Conservation (phyloP, 2,329 filamentous ascomycete genomes). For the Aspergillus sp. region DNA sequence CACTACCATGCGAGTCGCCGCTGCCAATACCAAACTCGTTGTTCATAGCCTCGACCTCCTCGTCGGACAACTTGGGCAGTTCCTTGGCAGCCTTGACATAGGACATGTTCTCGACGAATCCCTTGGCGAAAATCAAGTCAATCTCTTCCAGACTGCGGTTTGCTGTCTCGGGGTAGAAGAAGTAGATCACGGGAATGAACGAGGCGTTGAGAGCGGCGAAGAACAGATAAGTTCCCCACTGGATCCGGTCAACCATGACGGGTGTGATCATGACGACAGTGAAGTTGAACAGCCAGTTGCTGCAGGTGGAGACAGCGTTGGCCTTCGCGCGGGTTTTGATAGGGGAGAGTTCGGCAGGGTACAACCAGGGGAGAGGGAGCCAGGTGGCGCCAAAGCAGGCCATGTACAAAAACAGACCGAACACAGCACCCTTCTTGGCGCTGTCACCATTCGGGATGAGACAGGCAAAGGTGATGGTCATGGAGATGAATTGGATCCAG, state of each 20-base stretch:
- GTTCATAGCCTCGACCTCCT: conserved; percentile 29
- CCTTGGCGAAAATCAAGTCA: conserved; percentile 41
- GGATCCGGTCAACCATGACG: conserved; percentile 33
- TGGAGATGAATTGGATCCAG: conserved; percentile 32
- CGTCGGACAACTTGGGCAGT: conserved; percentile 28
- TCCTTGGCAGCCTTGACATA: conserved; percentile 28
- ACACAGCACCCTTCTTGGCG: conserved; percentile 37
- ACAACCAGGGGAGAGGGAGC: conserved; percentile 56
- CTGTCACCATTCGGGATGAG: conserved; percentile 24
- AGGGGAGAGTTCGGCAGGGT: conserved; percentile 47
- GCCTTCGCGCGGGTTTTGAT: conserved; percentile 51
- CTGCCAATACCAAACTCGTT: conserved; percentile 24
- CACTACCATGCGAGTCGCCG: conserved; percentile 5
- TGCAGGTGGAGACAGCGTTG: conserved; percentile 48
- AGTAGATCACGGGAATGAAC: conserved; percentile 48
- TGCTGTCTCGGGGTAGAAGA: conserved; percentile 49
- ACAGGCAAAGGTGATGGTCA: conserved; percentile 36
- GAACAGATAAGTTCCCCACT: conserved; percentile 41
- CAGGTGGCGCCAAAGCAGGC: conserved; percentile 62
- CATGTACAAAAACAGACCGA: conserved; percentile 63
- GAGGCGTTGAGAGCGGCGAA: conserved; percentile 36
- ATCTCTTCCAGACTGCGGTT: conserved; percentile 40
- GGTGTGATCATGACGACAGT: conserved; percentile 47
- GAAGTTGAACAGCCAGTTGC: conserved; percentile 54
- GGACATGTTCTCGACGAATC: conserved; percentile 36